Base-by-base conservation (phyloP, 306 rosid genomes). In the Dalbergia cultrata region DNA sequence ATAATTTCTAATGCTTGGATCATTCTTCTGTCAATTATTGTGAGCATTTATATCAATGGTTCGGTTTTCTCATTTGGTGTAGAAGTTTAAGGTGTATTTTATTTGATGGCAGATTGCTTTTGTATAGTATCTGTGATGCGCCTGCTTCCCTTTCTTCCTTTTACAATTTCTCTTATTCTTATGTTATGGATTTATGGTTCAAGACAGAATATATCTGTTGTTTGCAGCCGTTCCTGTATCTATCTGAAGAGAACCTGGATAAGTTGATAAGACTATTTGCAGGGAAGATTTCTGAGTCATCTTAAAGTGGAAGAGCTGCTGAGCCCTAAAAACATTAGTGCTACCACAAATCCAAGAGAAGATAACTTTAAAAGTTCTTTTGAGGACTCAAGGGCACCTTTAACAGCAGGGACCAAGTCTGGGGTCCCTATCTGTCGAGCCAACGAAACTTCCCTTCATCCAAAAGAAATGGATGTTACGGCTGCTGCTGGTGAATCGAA, bases 141-240 rank as follows among this genome's bases (percentile, higher is more conserved):
- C 50, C 18, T 77, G 80, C 70, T 62, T 3, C 18, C 59, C 59
- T 49, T 59, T 59, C 66, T 65, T 81, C 47, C 72, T 21, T n/a
- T 52, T 47, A 19, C 53, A 33, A 39, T 81, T 78, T 50, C 72
- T 82, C 35, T 77, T 77, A 71, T 87, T 73, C 19, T 76, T 80
- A 63, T 78, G 21, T 80, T 85, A 41, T 85, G 88, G 71, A 78
- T 72, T 80, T 78, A 79, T 86, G 79, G 89, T 90, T 71, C 78
- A 82, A 81, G 82, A 86, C 85, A 81, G 73, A 85, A 65, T 87
- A 78, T 82, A 84, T 87, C 72, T 87, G 85, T 87, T 88, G 85
- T 88, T 88, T 91, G 85, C 79, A 74, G 87, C 94, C 85, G 89
- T 87, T 92, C 84, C 84, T 90, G 87, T 73, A 91, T 90, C 92